Percentiles rank a stretch among this genome's conserved stretches.
Evolutionary conservation across 2,329 filamentous ascomycete species (phyloP).

Genomic region (Calonectria crousiana): DNA sequence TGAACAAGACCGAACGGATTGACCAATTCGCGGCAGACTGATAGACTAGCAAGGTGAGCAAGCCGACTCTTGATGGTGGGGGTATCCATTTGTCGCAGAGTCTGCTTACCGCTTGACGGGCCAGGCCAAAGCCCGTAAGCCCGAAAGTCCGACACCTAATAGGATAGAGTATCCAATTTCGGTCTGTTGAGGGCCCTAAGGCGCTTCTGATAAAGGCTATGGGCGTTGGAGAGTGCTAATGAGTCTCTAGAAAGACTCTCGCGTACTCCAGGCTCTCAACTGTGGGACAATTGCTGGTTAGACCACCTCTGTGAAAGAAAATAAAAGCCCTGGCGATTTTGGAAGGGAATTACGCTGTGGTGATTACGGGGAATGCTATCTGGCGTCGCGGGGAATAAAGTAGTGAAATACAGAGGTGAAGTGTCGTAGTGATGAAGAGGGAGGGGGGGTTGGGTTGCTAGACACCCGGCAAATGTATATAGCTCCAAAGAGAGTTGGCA

Average conservation of each 20-base stretch:
- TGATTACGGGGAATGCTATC: not conserved
- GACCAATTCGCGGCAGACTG: not conserved
- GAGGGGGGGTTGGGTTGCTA: constrained; percentile 29
- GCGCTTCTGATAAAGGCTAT: constrained; percentile 31
- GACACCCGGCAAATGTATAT: constrained; percentile 52
- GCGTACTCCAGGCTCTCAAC: constrained; percentile 8
- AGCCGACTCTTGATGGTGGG: constrained; percentile 13
- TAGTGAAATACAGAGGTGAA: not conserved
- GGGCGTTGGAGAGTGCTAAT: constrained; percentile 11
- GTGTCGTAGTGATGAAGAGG: not conserved
- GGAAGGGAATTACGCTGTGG: not conserved
- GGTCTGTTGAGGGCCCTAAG: constrained; percentile 9
- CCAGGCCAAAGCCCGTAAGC: not conserved
- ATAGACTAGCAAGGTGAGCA: constrained; percentile 10
- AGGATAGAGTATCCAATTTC: not conserved
- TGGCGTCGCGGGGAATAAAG: not conserved
- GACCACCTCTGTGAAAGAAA: not conserved
- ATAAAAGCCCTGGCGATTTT: not conserved
- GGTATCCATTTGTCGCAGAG: not conserved
- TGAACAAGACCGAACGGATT: not conserved
- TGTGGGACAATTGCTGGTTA: not conserved
- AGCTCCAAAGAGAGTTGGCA: constrained; percentile 50
- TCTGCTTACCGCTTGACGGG: constrained; percentile 3
- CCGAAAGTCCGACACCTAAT: not conserved
- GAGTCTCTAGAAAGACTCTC: not conserved